phyloP scores from a whole-genome alignment of 1,284 basidiomycete genomes.

The Violaceomyces palustris region DNA sequence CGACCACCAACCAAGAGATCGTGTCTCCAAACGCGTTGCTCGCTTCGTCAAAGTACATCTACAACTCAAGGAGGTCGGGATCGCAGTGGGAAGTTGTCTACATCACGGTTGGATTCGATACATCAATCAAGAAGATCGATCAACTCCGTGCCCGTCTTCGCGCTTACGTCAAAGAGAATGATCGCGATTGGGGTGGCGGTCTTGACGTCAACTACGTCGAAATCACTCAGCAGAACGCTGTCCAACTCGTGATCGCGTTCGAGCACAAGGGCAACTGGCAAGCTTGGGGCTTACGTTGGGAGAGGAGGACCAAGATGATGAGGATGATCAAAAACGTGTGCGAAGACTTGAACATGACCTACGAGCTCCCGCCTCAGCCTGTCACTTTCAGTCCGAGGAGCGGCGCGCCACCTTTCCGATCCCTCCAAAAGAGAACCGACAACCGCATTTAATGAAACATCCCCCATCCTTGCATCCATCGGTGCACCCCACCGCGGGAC shows the following conservation, averaged over 20 bases:
- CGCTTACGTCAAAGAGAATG: constrained; percentile 64
- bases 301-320: constrained; percentile 46
- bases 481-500: no score
- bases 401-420: constrained; percentile 27
- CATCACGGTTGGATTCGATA: constrained; percentile 48
- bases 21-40: constrained; percentile 75
- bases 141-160: constrained; percentile 62
- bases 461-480: no score
- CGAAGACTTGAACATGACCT: constrained; percentile 35
- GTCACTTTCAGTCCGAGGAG: constrained; percentile 38
- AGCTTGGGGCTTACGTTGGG: constrained; percentile 72
- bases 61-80: constrained; percentile 54
- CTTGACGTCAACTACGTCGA: constrained; percentile 50
- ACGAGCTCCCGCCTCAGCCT: constrained; percentile 43
- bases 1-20: constrained; percentile 71
- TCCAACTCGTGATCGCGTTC: constrained; percentile 59
- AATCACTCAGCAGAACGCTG: constrained; percentile 48
- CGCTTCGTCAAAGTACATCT: constrained; percentile 68
- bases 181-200: constrained; percentile 56
- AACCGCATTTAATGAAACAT: no score
- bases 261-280: constrained; percentile 81
- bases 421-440: no score
- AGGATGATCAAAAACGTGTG: constrained; percentile 35
- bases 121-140: constrained; percentile 59
- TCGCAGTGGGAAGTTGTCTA: constrained; percentile 70